Base-by-base conservation (phyloP, 1,284 basidiomycete species). In the Malassezia psittaci region DNA sequence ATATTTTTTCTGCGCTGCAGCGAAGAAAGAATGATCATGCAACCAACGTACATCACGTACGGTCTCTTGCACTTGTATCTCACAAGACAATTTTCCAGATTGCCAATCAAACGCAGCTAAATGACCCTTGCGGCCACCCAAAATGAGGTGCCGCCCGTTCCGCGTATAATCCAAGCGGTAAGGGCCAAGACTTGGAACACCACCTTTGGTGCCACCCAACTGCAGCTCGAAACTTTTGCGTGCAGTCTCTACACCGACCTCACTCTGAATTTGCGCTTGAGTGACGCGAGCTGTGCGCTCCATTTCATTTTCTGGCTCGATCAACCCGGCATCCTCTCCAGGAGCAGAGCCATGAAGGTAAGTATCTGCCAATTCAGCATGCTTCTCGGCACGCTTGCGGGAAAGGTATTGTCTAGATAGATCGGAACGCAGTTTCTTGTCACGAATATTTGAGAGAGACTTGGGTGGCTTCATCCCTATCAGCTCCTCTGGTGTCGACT, bases 81-180 rank as follows among this genome's bases (percentile, higher is more conserved):
- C 93, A 4, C 86, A 82, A 68, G 90, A 85, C 34, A 96, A 77
- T 40, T 83, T 84, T 0, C 90, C 89, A 0, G 86, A 83, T 75
- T 89, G 85, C 88, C 89, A 93, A 75, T 96, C 90, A 68, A 96
- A 93, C 0, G 90, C 88, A 1, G 89, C 88, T n/a, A 91, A 82
- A 76, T 96, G 90, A 0, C 93, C 91, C 53, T 80, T 81, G 16
- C 81, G 80, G 5, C 89, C 90, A 1, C 67, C 64, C 48, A 60
- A 35, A 39, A 56, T 43, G 13, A 79, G 81, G 69, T 66, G 88
- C 83, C 88, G 80, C 60, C 93, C 93, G 72, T 96, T 96, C 59
- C 86, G 79, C 4, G 89, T 89, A 77, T 94, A 96, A 57, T 78
- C 88, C 75, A 70, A 80, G 78, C 69, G 83, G 77, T 96, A 86